Base-by-base conservation (phyloP, 768 basidiomycete species). In the Serpula lacrymans region DNA sequence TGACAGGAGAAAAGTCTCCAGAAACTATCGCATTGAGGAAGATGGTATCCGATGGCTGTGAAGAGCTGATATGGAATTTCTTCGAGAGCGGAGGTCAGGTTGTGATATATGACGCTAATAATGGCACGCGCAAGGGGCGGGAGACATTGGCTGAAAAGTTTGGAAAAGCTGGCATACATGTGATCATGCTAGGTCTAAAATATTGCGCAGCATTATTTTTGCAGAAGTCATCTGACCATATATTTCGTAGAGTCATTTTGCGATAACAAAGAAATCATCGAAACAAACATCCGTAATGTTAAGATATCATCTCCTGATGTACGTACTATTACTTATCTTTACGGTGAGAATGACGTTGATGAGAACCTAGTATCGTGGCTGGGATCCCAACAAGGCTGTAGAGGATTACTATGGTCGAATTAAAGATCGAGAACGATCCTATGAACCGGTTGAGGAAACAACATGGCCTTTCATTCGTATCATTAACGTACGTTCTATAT, bases 241-340 rank as follows among this genome's bases (percentile, higher is more conserved):
- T 26, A 36, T 34, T 20, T 34, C 23, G 12, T 54, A 98, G 95
- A 99, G 62, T 87, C 88, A 14, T 55, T 89, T 12, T 98, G 96
- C 58, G 89, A 93, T 57, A 84, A 93, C 52, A 79, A 85, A 43
- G 89, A 94, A 46, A 85, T 98, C 40, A 93, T 99, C 46, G 85
- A 95, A 51, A 80, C 76, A 2, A 99, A 99, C 56, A 98, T 96
- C 39, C 78, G 96, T 33, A 90, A 80, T 48, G 95, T 98, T 65
- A 97, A 99, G 75, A 89, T 99, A 35, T 96, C 94, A 6, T 97
- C 95, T 11, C 96, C 95, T 3, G 95, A 99, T 62, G 95, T 93
- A 54, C 29, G 88, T 73, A 14, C 33, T 30, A 7, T 20, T 34
- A 31, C 14, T 12, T 21, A 18, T 24, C 30, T 14, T 29, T 18